Percentiles rank a stretch among this genome's conserved stretches.
phyloP scores from a whole-genome alignment of 306 rosid genomes.

The Aeschynomene evenia region DNA sequence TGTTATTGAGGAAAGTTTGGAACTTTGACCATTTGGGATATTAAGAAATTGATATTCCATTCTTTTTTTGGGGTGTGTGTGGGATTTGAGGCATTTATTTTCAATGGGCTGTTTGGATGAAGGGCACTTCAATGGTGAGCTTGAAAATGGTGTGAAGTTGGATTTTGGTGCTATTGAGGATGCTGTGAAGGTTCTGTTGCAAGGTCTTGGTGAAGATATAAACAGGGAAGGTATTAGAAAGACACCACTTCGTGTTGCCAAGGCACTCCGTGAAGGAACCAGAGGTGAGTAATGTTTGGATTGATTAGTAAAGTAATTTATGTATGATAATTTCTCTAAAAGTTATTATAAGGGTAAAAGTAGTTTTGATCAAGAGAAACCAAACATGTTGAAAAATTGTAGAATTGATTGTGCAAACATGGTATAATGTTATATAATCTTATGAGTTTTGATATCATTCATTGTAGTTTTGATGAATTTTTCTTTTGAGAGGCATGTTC shows the following conservation, averaged over 20 bases:
- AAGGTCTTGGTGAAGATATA: slow-evolving; percentile 77
- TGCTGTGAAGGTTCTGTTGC: slow-evolving; percentile 75
- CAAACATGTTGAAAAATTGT: no score
- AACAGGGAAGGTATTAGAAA: slow-evolving; percentile 79
- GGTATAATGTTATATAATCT: no score
- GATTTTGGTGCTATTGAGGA: slow-evolving; percentile 57
- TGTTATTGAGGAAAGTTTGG: not conserved
- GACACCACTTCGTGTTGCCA: slow-evolving; percentile 93
- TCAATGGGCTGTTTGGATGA: slow-evolving; percentile 84
- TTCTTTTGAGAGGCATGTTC: slow-evolving; percentile 15
- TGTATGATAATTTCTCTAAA: no score
- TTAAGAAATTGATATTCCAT: not conserved
- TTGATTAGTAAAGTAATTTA: no score
- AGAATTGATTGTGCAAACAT: no score
- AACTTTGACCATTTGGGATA: not conserved
- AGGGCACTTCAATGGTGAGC: slow-evolving; percentile 49
- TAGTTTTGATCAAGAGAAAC: no score
- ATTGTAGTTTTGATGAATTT: not conserved
- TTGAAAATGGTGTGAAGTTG: slow-evolving; percentile 56
- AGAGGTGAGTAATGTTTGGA: no score
- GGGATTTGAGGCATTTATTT: slow-evolving; percentile 20
- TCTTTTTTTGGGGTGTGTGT: not conserved
- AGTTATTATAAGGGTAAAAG: no score
- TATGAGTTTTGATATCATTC: not conserved
- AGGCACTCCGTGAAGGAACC: slow-evolving; percentile 86